A percentile compares a stretch with the other conserved stretches of the same genome.
Conservation (phyloP, 2,329 filamentous ascomycete species). For the Diplodia corticola region DNA sequence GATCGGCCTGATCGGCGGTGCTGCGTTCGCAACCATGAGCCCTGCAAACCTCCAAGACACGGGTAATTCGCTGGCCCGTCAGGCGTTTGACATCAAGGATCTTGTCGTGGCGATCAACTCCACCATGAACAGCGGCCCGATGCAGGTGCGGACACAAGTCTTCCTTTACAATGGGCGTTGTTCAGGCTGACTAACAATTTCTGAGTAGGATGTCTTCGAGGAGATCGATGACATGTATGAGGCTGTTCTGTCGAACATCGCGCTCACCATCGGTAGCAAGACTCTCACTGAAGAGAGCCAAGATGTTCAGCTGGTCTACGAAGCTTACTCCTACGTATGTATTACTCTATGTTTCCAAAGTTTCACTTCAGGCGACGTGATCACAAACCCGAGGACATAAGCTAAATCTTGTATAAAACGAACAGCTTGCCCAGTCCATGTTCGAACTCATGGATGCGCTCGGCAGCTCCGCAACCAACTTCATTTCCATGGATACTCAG, state of each 20-base stretch:
- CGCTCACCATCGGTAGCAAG: neutral
- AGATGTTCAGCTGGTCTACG: slow-evolving; percentile 17
- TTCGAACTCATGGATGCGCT: slow-evolving; percentile 15
- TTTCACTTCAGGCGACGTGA: too few species aligned
- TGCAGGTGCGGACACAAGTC: neutral
- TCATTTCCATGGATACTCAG: slow-evolving; percentile 3
- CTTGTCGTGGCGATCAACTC: slow-evolving; percentile 13
- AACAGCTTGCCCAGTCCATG: slow-evolving; percentile 15
- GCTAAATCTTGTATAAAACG: neutral
- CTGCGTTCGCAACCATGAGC: slow-evolving; percentile 3
- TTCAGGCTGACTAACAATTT: neutral
- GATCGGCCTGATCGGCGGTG: neutral
- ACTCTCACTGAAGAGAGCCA: neutral
- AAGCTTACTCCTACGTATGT: slow-evolving; percentile 15
- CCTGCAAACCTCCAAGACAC: slow-evolving; percentile 5
- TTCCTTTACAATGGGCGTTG: too few species aligned
- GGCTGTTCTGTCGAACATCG: slow-evolving; percentile 3
- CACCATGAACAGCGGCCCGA: neutral
- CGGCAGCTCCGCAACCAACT: neutral
- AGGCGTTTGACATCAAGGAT: slow-evolving; percentile 19
- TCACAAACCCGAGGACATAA: neutral
- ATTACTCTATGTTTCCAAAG: neutral
- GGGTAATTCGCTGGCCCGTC: neutral
- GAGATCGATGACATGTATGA: slow-evolving; percentile 21
- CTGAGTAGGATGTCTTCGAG: slow-evolving; percentile 8